phyloP scores from a whole-genome alignment of 1,284 basidiomycete genomes.

The Ganoderma sinense region DNA sequence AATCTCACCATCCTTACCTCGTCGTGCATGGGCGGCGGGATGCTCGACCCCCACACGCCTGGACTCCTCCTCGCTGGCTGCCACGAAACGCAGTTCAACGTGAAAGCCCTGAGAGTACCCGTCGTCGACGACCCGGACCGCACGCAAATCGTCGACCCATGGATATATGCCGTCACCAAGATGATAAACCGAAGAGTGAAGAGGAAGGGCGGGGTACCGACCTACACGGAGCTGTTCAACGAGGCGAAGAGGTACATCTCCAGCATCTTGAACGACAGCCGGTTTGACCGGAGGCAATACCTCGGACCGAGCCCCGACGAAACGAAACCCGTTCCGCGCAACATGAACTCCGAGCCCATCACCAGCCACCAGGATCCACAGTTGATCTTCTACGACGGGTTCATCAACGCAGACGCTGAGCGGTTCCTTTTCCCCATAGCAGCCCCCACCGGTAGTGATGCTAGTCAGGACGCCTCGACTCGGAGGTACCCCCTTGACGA shows the following conservation, averaged over 20 bases:
- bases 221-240: neutral
- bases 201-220: neutral
- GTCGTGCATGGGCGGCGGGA: neutral
- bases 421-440: neutral
- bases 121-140: neutral
- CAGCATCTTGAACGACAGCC: neutral
- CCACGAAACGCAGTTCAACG: neutral
- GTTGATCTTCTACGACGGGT: neutral
- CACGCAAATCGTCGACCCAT: neutral
- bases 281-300: neutral
- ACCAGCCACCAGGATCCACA: conserved; percentile 4
- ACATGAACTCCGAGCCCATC: too few relatives aligned
- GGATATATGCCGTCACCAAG: neutral
- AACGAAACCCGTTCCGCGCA: neutral
- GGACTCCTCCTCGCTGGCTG: neutral
- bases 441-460: too few relatives aligned
- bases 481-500: too few relatives aligned
- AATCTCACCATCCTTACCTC: neutral
- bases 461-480: too few relatives aligned
- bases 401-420: neutral
- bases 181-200: neutral
- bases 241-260: neutral
- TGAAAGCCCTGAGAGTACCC: neutral
- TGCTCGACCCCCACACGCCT: neutral
- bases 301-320: neutral